Percentiles rank a stretch among this genome's conserved stretches.
phyloP scores from a whole-genome alignment of 2,329 filamentous ascomycete genomes.

The Grosmannia serpens region DNA sequence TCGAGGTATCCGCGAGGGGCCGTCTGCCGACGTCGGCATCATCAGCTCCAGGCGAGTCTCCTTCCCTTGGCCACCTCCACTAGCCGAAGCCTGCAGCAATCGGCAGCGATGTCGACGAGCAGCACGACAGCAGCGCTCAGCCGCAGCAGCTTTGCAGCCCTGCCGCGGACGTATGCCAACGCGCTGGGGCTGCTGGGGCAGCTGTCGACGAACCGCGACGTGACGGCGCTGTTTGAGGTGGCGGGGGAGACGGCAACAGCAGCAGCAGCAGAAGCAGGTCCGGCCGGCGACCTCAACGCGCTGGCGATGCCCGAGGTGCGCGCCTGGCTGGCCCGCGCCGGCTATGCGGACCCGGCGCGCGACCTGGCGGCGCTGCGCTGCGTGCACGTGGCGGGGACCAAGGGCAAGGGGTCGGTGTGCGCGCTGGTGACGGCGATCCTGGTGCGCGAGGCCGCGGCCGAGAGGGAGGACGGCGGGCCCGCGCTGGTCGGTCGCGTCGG shows the following conservation, averaged over 20 bases:
- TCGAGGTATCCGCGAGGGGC: no score
- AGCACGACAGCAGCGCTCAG: no score
- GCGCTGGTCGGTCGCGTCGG: constrained; percentile 39
- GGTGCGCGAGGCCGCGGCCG: constrained; percentile 18
- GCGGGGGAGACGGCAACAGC: constrained; percentile 23
- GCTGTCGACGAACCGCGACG: constrained; percentile 67
- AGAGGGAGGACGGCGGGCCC: constrained; percentile 5
- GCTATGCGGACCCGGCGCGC: constrained; percentile 43
- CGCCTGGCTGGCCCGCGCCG: constrained; percentile 63
- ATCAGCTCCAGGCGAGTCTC: no score
- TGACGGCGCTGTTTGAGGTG: constrained; percentile 38
- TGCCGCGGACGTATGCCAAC: constrained; percentile 40
- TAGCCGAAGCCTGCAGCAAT: no score
- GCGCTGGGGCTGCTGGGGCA: constrained; percentile 65
- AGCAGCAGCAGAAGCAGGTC: no score
- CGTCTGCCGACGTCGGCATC: no score
- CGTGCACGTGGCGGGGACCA: constrained; percentile 86
- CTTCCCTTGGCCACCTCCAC: no score
- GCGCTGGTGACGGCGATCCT: constrained; percentile 75
- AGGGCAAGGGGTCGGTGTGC: constrained; percentile 85
- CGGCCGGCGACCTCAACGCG: constrained; percentile 51
- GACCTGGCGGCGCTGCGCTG: constrained; percentile 33
- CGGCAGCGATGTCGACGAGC: no score
- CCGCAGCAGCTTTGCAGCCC: constrained; percentile 8
- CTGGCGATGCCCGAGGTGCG: constrained; percentile 72